Percentiles rank a stretch among this genome's conserved stretches.
phyloP scores from a whole-genome alignment of 2,329 filamentous ascomycete species.

The Beauveria rudraprayagi region DNA sequence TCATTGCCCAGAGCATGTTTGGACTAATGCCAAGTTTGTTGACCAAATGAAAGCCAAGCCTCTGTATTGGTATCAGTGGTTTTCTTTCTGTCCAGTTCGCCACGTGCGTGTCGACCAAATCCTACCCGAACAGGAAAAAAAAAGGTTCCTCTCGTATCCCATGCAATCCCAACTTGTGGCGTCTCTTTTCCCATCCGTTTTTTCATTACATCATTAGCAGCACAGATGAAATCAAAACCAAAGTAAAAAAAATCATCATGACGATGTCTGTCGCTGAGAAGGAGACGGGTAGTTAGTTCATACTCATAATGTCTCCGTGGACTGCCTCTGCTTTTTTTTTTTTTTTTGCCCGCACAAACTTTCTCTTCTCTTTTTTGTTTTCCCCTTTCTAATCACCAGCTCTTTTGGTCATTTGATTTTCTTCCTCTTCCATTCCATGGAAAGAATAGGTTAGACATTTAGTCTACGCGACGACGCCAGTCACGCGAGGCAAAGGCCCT shows the following conservation, averaged over 20 bases:
- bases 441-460: background rate
- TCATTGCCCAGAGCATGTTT: background rate
- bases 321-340: background rate
- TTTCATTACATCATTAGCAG: conserved; percentile 8
- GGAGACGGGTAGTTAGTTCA: background rate
- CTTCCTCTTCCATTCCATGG: too few species aligned
- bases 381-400: too few species aligned
- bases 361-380: background rate
- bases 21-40: background rate
- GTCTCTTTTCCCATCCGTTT: background rate
- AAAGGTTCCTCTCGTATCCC: background rate
- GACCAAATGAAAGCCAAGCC: background rate
- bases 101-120: background rate
- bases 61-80: background rate
- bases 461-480: conserved; percentile 11
- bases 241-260: background rate
- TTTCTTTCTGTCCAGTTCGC: background rate
- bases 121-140: background rate
- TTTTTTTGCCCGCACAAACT: background rate
- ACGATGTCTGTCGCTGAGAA: conserved; percentile 2
- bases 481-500: conserved; percentile 9
- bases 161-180: background rate
- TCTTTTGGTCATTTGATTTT: background rate
- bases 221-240: background rate
- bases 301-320: background rate